These are phyloP conservation scores for Helotiales sp. DNA, from an alignment of 2,329 filamentous ascomycete species.

Conservation along the genomic window DNA sequence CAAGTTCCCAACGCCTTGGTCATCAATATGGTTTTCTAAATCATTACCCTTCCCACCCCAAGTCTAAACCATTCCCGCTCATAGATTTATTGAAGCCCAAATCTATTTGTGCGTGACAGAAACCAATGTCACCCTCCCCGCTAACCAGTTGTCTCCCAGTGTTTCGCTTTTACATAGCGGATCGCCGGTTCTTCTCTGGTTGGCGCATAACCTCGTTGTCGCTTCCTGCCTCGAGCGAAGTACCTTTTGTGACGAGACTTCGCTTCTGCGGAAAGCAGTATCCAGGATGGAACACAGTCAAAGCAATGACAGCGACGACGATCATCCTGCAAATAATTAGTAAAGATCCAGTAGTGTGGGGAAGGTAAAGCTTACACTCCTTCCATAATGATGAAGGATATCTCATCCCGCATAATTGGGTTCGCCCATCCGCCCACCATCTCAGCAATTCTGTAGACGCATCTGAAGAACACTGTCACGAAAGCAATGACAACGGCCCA, in stretches of 20 bases:
- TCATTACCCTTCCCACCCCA: not conserved
- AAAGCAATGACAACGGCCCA: constrained; percentile 26
- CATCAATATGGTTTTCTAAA: not conserved
- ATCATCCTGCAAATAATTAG: constrained; percentile 46
- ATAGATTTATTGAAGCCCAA: not conserved
- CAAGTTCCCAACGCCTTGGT: not conserved
- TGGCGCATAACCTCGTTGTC: constrained; percentile 1
- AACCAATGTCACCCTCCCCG: not conserved
- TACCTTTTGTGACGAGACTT: not conserved
- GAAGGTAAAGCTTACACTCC: constrained; percentile 47
- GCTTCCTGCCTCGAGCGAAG: constrained; percentile 6
- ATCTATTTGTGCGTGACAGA: not conserved
- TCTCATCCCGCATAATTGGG: constrained; percentile 65
- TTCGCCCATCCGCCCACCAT: constrained; percentile 70
- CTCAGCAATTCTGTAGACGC: constrained; percentile 53
- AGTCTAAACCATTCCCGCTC: not conserved
- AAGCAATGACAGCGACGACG: constrained; percentile 49
- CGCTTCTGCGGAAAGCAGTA: constrained; percentile 30
- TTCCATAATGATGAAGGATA: constrained; percentile 63
- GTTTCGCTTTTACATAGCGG: not conserved
- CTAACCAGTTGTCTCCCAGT: not conserved
- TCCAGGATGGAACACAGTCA: constrained; percentile 54
- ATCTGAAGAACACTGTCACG: constrained; percentile 31
- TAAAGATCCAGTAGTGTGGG: not conserved
- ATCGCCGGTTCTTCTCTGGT: not conserved